Evolutionary conservation across 1,284 basidiomycete species (phyloP), one percentile per base, ranked within the genome.

Genomic region (Bjerkandera adusta): DNA sequence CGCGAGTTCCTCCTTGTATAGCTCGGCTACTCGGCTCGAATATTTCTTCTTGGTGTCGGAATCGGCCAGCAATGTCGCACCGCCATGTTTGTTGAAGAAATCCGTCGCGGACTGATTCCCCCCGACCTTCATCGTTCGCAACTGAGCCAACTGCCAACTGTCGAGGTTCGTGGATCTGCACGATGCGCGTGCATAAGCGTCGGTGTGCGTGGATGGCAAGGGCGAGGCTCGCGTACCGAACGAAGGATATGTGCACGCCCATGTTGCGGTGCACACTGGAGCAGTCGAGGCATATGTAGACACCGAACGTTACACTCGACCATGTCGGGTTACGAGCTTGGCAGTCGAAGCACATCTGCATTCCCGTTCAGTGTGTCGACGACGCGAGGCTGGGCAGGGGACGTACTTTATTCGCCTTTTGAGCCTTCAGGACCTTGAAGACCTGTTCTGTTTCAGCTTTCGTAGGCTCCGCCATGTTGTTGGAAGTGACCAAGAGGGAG

Each of bases 211-310:
- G 33, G 36, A 48, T 32, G 39, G 49, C 25, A n/a, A n/a, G n/a
- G n/a, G n/a, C n/a, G n/a, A n/a, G n/a, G n/a, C n/a, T n/a, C 24
- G 8, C 32, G 43, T 63, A 94, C 89, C 94, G 77, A 36, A 99
- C 96, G 64, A 99, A 99, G 55, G 85, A 92, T 68, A 99, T 95
- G 67, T 99, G 96, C 15, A 99, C 97, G 57, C 96, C 96, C 81
- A 98, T 87, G 68, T 97, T 98, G 48, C 96, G 80, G 68, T 99
- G 96, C 12, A 92, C 77, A 54, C 88, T 91, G 4, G 95, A 98
- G 75, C 96, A 99, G 59, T 99, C 95, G 36, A 99, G 75, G 64
- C 96, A 99, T 62, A 99, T 96, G 70, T 99, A 99, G 36, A 99
- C 86, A 41, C 92, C 96, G 63, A 89, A 99, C 0, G 93, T 96